Conservation (phyloP, 225 moss, liverwort and hornwort species). For the Pseudisothecium myosuroides region DNA sequence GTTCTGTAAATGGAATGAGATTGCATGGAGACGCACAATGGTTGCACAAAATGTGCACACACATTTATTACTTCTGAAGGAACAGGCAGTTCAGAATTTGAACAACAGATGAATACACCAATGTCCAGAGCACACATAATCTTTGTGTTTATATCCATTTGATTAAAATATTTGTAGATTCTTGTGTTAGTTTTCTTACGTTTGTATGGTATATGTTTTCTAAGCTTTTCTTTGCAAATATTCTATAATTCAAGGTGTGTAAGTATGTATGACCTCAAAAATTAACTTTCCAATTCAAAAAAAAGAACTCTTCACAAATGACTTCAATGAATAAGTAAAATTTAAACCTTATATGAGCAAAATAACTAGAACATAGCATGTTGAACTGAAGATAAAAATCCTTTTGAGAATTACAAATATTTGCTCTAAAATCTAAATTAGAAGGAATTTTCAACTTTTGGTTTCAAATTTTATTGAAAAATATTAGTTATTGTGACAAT, state of each 20-base stretch:
- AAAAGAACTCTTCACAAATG: not conserved
- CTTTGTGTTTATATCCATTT: too few species aligned
- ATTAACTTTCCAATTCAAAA: not conserved
- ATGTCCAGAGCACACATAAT: rapidly evolving
- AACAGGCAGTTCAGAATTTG: not conserved
- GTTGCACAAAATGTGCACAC: not conserved
- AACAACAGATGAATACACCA: not conserved
- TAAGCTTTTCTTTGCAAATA: not conserved
- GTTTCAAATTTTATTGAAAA: not conserved
- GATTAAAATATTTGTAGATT: too few species aligned
- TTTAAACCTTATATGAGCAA: not conserved
- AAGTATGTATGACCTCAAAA: not conserved
- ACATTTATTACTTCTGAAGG: rapidly evolving
- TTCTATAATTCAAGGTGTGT: not conserved
- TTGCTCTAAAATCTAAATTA: not conserved
- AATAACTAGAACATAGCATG: not conserved
- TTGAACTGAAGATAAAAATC: not conserved
- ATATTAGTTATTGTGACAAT: not conserved
- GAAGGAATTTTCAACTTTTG: not conserved
- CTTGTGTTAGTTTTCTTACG: not conserved
- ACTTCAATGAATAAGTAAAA: not conserved
- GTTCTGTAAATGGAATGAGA: not conserved
- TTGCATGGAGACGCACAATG: not conserved
- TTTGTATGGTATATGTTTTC: rapidly evolving
- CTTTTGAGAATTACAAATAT: not conserved